Base-by-base conservation (phyloP, 495 filamentous ascomycete species). In the Talaromyces proteolyticus region DNA sequence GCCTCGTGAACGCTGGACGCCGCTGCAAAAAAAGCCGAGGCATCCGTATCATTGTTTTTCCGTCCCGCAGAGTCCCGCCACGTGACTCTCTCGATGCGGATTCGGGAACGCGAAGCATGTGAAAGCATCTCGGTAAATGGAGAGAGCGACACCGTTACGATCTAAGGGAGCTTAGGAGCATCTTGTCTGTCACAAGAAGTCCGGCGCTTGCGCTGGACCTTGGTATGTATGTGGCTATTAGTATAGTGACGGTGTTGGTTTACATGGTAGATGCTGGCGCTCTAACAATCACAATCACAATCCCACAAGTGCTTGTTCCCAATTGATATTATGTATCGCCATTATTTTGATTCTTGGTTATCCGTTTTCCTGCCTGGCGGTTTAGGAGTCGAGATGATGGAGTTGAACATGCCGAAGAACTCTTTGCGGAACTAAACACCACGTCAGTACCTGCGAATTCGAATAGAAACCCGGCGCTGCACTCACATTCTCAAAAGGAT, bases 401-500 rank as follows among this genome's bases (percentile, higher is more conserved):
- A 53, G 44, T 58, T 57, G 6, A 74, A 37, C 18, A 58, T 56
- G 19, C 59, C 52, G 41, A 73, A 73, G 50, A 74, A 57, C 25
- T 51, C 54, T 19, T 65, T 61, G 44, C 71, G 71, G 40, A 74
- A 53, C 71, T 74, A 50, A 44, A 26, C 12, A 25, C 18, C 37
- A n/a, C 36, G 18, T 44, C 5, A 52, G 44, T 42, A 53, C n/a
- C 19, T 16, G 37, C 1, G 14, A 18, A 3, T 4, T 3, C 16
- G 17, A 44, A n/a, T n/a, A n/a, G n/a, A n/a, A n/a, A n/a, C n/a
- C n/a, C n/a, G n/a, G n/a, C n/a, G n/a, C n/a, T n/a, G n/a, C 11
- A 63, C 65, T 57, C 44, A 74, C 68, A 46, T 68, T 77, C 49
- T 81, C 71, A 61, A 89, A 86, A 2, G 84, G 83, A 38, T 49